These are phyloP conservation scores for Ogataea saltuana DNA, from an alignment of 805 yeast genomes.

Conservation along the genomic window DNA sequence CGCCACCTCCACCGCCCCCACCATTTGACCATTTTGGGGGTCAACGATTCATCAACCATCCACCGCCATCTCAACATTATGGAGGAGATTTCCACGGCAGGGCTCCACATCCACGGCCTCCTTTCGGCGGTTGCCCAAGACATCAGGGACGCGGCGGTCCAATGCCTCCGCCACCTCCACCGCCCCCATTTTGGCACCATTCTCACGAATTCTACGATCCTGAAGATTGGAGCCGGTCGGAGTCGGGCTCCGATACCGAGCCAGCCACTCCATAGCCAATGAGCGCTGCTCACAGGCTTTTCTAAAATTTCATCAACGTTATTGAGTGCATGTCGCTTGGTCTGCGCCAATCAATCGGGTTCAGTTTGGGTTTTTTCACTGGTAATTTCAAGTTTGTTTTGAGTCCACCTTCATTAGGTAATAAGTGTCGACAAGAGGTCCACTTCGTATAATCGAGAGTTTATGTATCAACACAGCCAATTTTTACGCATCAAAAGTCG, in stretches of 20 bases:
- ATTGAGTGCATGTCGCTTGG: no score
- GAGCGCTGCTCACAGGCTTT: no score
- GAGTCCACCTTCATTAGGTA: no score
- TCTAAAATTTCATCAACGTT: no score
- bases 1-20: conserved; percentile 6
- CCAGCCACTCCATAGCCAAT: conserved; percentile 1
- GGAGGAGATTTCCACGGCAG: background rate
- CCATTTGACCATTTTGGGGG: background rate
- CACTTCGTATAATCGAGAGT: background rate
- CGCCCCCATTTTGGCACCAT: conserved; percentile 1
- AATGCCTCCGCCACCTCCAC: conserved; percentile 5
- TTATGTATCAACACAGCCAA: no score
- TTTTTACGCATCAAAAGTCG: no score
- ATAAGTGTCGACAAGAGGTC: background rate
- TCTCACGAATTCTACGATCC: background rate
- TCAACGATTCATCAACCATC: background rate
- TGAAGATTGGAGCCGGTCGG: conserved; percentile 6
- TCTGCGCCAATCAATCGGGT: no score
- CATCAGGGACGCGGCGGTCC: background rate
- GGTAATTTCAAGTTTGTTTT: no score
- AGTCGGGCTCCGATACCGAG: conserved; percentile 5
- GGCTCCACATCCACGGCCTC: background rate
- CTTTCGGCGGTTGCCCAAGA: background rate
- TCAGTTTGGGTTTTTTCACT: no score
- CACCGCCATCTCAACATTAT: conserved; percentile 6